Conservation (phyloP, 164 flowering plant genomes). For the Liriodendron chinense region DNA sequence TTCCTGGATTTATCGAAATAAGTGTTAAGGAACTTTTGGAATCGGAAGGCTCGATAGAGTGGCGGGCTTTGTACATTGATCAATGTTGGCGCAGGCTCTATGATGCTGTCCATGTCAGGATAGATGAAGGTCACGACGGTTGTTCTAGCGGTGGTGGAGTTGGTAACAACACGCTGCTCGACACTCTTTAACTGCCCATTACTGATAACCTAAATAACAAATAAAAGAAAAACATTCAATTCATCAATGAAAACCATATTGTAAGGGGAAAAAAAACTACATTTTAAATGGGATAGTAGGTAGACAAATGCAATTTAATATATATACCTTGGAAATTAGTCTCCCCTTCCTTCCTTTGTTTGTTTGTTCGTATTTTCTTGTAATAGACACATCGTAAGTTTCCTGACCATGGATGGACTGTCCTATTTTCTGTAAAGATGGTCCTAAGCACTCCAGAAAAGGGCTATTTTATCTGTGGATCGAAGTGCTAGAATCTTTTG, state of each 20-base stretch:
- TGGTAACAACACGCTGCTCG: constrained; percentile 40
- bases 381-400: no score
- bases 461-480: no score
- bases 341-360: background rate
- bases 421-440: no score
- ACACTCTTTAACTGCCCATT: constrained; percentile 32
- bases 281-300: background rate
- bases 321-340: background rate
- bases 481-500: no score
- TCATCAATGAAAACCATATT: no score
- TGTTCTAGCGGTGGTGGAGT: constrained; percentile 20
- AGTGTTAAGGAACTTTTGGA: constrained; percentile 16
- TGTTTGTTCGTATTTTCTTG: background rate
- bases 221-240: background rate
- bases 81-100: constrained; percentile 26
- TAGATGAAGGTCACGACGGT: constrained; percentile 19
- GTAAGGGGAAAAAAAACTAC: background rate
- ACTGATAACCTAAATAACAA: constrained; percentile 25
- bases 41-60: constrained; percentile 17
- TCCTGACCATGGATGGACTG: no score
- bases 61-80: constrained; percentile 13
- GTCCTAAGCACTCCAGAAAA: no score
- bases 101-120: constrained; percentile 15
- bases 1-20: background rate
- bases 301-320: background rate